Conservation (phyloP, 805 yeast species). For the Yarrowia yakushimensis region DNA sequence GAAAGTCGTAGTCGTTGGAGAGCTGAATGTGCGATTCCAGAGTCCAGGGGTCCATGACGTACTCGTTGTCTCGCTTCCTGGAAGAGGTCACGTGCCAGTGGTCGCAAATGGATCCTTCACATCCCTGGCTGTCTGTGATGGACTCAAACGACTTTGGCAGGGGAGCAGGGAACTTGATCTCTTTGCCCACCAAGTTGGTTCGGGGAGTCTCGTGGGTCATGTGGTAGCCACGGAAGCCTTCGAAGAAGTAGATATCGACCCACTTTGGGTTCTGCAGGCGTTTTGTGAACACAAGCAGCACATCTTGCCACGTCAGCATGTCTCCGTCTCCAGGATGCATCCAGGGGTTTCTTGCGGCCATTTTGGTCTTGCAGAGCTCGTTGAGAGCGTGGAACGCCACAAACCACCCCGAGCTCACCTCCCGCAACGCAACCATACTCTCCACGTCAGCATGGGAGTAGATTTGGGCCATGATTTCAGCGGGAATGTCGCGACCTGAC, state of each 20-base stretch:
- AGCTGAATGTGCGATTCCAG: neutral
- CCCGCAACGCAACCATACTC: neutral
- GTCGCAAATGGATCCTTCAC: neutral
- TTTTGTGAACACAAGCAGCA: neutral
- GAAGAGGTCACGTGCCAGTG: neutral
- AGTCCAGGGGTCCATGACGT: neutral
- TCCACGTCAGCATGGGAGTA: no score
- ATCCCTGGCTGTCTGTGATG: neutral
- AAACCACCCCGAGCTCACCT: neutral
- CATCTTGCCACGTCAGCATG: neutral
- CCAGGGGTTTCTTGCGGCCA: neutral
- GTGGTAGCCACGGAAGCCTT: no score
- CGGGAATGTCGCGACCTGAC: no score
- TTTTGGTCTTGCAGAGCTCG: neutral
- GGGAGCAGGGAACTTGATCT: neutral
- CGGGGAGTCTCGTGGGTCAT: no score
- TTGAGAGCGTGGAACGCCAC: neutral
- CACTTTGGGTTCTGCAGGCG: neutral
- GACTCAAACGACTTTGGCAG: neutral
- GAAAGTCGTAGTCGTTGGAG: neutral
- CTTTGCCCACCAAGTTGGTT: neutral
- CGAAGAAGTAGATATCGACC: neutral
- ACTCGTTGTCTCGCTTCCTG: neutral
- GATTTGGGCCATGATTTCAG: no score
- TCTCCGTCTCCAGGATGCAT: neutral